phyloP scores from a whole-genome alignment of 176 grass and related monocot species.

The Zea luxurians region DNA sequence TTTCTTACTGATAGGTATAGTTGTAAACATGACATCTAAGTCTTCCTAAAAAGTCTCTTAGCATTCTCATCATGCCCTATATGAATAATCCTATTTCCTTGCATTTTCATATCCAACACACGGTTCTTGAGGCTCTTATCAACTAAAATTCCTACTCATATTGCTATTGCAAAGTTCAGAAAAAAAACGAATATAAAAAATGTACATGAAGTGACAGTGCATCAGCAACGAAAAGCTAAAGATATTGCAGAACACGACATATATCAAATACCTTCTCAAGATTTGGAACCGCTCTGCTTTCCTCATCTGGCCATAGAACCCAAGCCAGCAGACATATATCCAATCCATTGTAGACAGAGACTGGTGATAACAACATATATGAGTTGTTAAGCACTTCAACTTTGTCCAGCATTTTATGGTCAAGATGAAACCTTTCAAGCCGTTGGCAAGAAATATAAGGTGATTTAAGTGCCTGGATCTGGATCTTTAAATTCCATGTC shows the following conservation, averaged over 20 bases:
- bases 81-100: no score
- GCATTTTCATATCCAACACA: no score
- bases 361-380: slow-evolving; percentile 64
- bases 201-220: not conserved
- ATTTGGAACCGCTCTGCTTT: slow-evolving; percentile 77
- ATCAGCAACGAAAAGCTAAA: slow-evolving; percentile 11
- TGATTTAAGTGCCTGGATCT: slow-evolving; percentile 89
- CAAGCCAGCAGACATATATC: slow-evolving; percentile 77
- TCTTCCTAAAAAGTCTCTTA: no score
- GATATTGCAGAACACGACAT: slow-evolving; percentile 4
- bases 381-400: slow-evolving; percentile 64
- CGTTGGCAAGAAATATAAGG: slow-evolving; percentile 72
- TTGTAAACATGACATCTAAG: no score
- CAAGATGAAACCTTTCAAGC: slow-evolving; percentile 52
- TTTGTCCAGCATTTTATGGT: slow-evolving; percentile 58
- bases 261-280: slow-evolving; percentile 75
- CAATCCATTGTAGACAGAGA: slow-evolving; percentile 64
- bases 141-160: not conserved
- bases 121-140: no score
- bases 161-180: slow-evolving; percentile 3
- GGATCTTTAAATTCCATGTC: slow-evolving; percentile 87
- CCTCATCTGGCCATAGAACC: slow-evolving; percentile 94
- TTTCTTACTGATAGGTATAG: no score
- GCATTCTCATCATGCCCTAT: no score
- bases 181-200: not conserved